Percentiles rank a stretch among this genome's conserved stretches.
These are phyloP conservation scores for Microbotryum silenes-acaulis DNA, from an alignment of 1,284 basidiomycete genomes.

Conservation along the genomic window DNA sequence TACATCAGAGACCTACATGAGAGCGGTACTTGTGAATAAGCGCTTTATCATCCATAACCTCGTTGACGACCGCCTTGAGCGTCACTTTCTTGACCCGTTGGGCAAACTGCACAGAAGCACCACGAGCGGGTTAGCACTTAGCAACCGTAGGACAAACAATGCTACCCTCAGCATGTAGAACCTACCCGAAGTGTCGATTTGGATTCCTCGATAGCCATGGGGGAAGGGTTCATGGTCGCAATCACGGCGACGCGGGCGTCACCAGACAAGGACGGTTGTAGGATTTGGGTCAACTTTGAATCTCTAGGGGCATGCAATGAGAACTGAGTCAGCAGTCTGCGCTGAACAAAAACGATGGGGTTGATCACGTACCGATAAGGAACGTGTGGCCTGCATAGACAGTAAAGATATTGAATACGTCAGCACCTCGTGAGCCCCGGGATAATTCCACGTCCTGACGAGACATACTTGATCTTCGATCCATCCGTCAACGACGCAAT, in stretches of 20 bases:
- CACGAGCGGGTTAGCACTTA: constrained; percentile 46
- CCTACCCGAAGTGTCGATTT: constrained; percentile 30
- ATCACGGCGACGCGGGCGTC: constrained; percentile 94
- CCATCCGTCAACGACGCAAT: constrained; percentile 83
- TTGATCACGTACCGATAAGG: constrained; percentile 58
- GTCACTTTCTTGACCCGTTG: constrained; percentile 70
- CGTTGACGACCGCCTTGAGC: constrained; percentile 83
- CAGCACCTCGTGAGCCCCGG: too few relatives aligned
- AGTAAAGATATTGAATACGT: too few relatives aligned
- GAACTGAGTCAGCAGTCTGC: too few relatives aligned
- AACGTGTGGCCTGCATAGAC: constrained; percentile 63
- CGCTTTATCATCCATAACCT: constrained; percentile 84
- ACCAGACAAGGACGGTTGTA: constrained; percentile 88
- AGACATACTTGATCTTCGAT: constrained; percentile 58
- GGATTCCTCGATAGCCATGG: constrained; percentile 31
- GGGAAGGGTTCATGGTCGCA: constrained; percentile 84
- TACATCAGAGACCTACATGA: constrained; percentile 13
- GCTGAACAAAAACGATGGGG: too few relatives aligned
- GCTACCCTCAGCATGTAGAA: neutral
- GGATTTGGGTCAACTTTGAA: constrained; percentile 83
- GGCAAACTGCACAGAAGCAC: constrained; percentile 70
- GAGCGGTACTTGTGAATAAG: constrained; percentile 70
- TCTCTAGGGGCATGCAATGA: constrained; percentile 44
- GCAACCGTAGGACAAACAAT: neutral
- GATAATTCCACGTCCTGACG: neutral